Conservation (phyloP, 202 grass and related monocot genomes). For the Digitaria exilis region DNA sequence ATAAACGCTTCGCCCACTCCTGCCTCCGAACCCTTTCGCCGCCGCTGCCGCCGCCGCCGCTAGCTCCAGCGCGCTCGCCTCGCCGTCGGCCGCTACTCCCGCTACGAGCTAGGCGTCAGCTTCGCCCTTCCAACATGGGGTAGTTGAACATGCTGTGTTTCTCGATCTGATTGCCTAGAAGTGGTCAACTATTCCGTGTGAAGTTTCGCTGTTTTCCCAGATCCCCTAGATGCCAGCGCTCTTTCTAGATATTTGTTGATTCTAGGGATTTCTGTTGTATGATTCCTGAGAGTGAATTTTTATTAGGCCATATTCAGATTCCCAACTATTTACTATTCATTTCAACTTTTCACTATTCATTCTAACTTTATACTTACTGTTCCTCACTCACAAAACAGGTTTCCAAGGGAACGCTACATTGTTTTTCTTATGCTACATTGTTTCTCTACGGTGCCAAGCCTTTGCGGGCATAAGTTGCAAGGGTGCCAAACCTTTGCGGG, state of each 20-base stretch:
- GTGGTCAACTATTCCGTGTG: not conserved
- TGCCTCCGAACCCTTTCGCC: constrained; percentile 16
- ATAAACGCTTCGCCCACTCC: constrained; percentile 12
- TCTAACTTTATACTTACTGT: no score
- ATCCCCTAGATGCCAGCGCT: not conserved
- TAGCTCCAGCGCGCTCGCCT: constrained; percentile 12
- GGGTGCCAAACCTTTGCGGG: not conserved
- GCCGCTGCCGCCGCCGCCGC: constrained; percentile 1
- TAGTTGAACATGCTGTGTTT: not conserved
- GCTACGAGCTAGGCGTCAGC: not conserved
- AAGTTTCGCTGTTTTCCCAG: not conserved
- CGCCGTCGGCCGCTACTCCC: constrained; percentile 18
- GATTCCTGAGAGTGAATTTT: not conserved
- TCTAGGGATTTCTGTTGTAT: not conserved
- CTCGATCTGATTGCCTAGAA: not conserved
- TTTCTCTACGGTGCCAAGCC: no score
- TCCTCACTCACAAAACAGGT: no score
- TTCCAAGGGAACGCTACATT: no score
- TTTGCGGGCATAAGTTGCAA: no score
- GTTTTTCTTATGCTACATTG: no score
- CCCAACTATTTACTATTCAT: no score
- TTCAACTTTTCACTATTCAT: no score
- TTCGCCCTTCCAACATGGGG: constrained; percentile 42
- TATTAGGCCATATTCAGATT: no score
- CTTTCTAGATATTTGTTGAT: not conserved